Conservation (phyloP, 768 basidiomycete species). For the Russula foetens region DNA sequence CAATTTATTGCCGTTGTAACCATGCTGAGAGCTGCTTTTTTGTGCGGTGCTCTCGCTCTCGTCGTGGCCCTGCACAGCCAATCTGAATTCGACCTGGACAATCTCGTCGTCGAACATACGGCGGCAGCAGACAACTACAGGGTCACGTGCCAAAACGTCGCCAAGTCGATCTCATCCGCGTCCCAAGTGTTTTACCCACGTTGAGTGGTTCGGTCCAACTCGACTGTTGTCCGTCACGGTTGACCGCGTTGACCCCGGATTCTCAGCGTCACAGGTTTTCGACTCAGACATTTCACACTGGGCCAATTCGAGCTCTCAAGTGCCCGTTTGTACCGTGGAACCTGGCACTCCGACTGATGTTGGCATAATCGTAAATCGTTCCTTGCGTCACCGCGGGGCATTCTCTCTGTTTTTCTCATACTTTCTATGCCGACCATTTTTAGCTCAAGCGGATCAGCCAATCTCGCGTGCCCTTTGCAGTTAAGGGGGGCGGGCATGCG, state of each 20-base stretch:
- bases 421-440: too few relatives aligned
- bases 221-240: too few relatives aligned
- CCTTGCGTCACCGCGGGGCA: too few relatives aligned
- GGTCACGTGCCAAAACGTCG: neutral
- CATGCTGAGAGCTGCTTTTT: neutral
- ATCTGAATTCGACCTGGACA: neutral
- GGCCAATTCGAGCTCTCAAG: constrained; percentile 13
- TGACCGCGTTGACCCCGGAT: neutral
- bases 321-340: constrained; percentile 15
- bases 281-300: constrained; percentile 12
- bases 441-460: neutral
- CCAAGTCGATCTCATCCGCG: neutral
- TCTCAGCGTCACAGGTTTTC: constrained; percentile 5
- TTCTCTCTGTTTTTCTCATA: neutral
- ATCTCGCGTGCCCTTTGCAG: constrained; percentile 1
- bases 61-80: neutral
- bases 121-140: neutral
- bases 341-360: constrained; percentile 15
- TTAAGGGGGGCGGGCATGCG: constrained; percentile 23
- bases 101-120: neutral
- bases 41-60: neutral
- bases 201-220: neutral
- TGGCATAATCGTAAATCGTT: constrained; percentile 3
- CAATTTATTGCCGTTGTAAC: neutral
- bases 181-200: constrained; percentile 4